These are phyloP conservation scores for Paxillus ammoniavirescens DNA, from an alignment of 768 basidiomycete genomes.

Conservation along the genomic window DNA sequence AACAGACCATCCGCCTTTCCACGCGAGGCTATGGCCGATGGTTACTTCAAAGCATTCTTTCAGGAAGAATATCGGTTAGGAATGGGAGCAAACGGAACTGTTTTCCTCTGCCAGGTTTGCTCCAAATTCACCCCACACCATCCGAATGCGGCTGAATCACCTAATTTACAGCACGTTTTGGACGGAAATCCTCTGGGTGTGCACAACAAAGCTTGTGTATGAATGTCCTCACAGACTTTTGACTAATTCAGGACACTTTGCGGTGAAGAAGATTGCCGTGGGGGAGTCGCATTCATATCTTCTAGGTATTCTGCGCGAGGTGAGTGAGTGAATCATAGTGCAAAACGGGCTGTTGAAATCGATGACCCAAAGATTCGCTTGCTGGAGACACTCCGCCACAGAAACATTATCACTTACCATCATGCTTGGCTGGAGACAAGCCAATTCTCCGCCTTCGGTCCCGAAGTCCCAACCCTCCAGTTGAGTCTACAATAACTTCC, in stretches of 20 bases:
- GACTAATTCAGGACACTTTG: constrained; percentile 64
- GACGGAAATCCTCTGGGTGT: constrained; percentile 82
- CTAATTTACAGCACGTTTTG: constrained; percentile 62
- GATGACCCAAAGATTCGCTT: constrained; percentile 60
- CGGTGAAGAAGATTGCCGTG: constrained; percentile 95
- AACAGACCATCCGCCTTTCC: constrained; percentile 45
- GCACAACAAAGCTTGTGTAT: constrained; percentile 2
- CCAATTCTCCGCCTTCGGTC: constrained; percentile 87
- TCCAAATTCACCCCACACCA: neutral
- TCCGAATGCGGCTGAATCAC: constrained; percentile 2
- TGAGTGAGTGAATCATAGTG: constrained; percentile 19
- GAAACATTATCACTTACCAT: constrained; percentile 94
- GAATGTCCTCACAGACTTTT: constrained; percentile 1
- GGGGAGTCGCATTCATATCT: constrained; percentile 88
- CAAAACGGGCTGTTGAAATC: neutral
- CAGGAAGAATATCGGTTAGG: constrained; percentile 85
- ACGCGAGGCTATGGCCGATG: constrained; percentile 79
- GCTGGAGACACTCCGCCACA: constrained; percentile 83
- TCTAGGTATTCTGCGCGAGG: constrained; percentile 78
- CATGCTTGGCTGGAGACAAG: constrained; percentile 90
- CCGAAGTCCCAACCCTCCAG: constrained; percentile 86
- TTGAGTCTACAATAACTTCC: constrained; percentile 35
- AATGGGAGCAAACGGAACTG: constrained; percentile 93
- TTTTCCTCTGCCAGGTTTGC: constrained; percentile 81
- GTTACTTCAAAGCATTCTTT: constrained; percentile 93